Percentiles rank a stretch among this genome's conserved stretches.
Conservation (phyloP, 2,329 filamentous ascomycete species). For the Cladosporium sphaerospermum region DNA sequence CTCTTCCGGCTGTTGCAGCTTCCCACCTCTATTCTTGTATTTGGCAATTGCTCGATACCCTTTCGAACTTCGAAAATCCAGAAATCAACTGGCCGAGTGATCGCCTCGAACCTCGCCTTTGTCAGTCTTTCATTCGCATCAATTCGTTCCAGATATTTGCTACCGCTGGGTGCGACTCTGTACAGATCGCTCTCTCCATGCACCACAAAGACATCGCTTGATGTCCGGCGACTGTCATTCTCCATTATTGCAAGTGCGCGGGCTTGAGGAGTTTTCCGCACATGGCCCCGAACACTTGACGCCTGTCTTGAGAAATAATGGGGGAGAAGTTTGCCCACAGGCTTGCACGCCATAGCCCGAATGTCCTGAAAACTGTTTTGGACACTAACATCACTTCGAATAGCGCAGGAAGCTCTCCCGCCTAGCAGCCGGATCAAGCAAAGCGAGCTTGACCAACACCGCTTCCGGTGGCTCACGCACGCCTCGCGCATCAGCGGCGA, state of each 20-base stretch:
- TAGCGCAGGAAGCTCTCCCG: slow-evolving; percentile 11
- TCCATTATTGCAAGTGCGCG: slow-evolving; percentile 4
- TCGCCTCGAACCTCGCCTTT: too few species aligned
- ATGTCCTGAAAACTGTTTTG: background rate
- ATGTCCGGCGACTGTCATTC: slow-evolving; percentile 8
- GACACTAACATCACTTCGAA: background rate
- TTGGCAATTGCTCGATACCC: background rate
- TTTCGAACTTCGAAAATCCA: too few species aligned
- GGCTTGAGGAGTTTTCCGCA: background rate
- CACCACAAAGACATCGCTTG: background rate
- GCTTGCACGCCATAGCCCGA: background rate
- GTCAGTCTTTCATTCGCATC: too few species aligned
- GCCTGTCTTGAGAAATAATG: background rate
- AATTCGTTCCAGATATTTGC: too few species aligned
- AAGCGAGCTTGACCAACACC: background rate
- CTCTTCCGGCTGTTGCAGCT: background rate
- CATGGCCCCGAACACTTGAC: background rate
- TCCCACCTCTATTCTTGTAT: background rate
- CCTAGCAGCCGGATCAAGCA: background rate
- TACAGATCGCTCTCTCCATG: too few species aligned
- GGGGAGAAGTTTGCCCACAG: background rate
- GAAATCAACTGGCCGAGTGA: too few species aligned
- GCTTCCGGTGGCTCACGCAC: slow-evolving; percentile 9
- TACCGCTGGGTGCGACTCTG: too few species aligned
- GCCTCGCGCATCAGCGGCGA: slow-evolving; percentile 1